Evolutionary conservation across 139 green algal genomes (phyloP), one percentile per base, ranked within the genome.

Genomic region (Chlorella vulgaris): DNA sequence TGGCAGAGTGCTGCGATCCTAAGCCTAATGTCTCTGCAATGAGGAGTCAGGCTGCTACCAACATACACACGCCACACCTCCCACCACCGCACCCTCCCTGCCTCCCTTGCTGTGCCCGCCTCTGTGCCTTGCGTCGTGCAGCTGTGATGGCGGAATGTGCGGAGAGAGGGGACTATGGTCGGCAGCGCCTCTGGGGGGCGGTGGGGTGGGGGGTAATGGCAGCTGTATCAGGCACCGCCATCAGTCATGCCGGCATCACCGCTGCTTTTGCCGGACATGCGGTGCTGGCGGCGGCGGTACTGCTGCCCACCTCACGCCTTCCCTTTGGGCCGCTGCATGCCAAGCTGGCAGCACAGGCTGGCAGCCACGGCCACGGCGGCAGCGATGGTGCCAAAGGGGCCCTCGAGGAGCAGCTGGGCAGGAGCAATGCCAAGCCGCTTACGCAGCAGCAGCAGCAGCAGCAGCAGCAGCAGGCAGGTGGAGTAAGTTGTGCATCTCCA

Each of bases 81-180:
- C 47, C 47, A 10, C 47, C 47, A 15, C 47, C 47, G n/a, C n/a
- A n/a, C n/a, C n/a, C n/a, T n/a, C n/a, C n/a, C n/a, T n/a, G n/a
- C n/a, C n/a, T n/a, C n/a, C n/a, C n/a, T n/a, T 58, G 24, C 39
- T 39, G 39, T 10, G 7, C 43, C 39, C 39, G 21, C 67, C 39
- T 39, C 8, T 29, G 26, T 28, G 6, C 69, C 29, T 36, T 58
- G 10, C 15, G 47, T 10, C 6, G 40, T 60, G 73, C 73, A 38
- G 79, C 88, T 24, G 81, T 86, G 21, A 84, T 87, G 61, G 81
- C 78, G 26, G 74, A 83, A 2, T 92, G 88, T 75, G 22, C 3
- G 18, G n/a, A 78, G 31, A 36, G 82, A 4, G 82, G 65, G 0
- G 68, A 60, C 22, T 90, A 90, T 50, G 78, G 67, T 29, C 42